phyloP scores from a whole-genome alignment of 495 filamentous ascomycete genomes.

The Neurospora hispaniola region DNA sequence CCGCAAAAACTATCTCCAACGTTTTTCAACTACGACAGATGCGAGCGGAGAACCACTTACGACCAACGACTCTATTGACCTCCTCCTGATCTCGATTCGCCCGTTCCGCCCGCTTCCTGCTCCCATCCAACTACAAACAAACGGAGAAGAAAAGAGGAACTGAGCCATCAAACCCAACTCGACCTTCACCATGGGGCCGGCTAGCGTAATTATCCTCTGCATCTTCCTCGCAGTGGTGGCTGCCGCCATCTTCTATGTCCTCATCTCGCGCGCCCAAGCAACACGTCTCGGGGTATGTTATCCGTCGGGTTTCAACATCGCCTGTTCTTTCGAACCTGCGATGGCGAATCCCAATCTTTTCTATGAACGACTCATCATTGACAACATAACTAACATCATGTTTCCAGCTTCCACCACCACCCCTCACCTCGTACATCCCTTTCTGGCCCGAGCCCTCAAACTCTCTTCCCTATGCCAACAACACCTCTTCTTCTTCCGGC shows the following conservation, averaged over 20 bases:
- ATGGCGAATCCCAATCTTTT: background rate
- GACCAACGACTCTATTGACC: background rate
- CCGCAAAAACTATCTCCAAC: background rate
- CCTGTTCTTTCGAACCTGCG: background rate
- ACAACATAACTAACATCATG: background rate
- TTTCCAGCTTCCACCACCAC: slow-evolving; percentile 47
- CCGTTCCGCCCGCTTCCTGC: background rate
- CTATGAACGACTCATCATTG: background rate
- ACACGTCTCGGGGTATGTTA: slow-evolving; percentile 46
- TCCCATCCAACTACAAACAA: background rate
- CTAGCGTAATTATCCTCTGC: slow-evolving; percentile 38
- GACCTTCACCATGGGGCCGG: slow-evolving; percentile 28
- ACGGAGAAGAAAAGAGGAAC: background rate
- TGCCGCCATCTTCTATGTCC: slow-evolving; percentile 36
- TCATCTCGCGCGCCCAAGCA: slow-evolving; percentile 50
- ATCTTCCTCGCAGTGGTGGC: slow-evolving; percentile 39
- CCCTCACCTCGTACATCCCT: slow-evolving; percentile 50
- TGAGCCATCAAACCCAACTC: background rate
- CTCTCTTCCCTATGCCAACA: slow-evolving; percentile 23
- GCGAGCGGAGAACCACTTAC: background rate
- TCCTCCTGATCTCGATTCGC: background rate
- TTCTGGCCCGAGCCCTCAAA: slow-evolving; percentile 28
- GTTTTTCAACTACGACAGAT: background rate
- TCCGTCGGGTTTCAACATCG: background rate
- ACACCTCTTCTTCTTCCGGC: slow-evolving; percentile 40